Evolutionary conservation across 2,329 filamentous ascomycete species (phyloP), one percentile per base, ranked within the genome.

Genomic region (Conoideocrella luteorostrata): DNA sequence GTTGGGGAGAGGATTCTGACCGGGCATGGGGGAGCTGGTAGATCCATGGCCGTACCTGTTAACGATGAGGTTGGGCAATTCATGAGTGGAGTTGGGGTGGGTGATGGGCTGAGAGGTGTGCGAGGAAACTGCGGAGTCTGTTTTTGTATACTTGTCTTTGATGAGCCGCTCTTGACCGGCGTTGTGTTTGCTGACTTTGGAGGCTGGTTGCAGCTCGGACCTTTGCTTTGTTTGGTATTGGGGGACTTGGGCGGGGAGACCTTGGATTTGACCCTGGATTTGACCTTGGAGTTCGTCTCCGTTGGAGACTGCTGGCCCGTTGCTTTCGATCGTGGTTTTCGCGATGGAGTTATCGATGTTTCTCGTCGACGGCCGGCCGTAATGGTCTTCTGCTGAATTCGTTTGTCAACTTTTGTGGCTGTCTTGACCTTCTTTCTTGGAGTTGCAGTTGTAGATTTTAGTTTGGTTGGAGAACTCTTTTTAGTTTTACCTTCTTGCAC

Each of bases 401-500:
- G n/a, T 39, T 39, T 56, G 62, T 68, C 59, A 68, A 63, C 49
- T 26, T 48, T 58, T 48, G 32, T 49, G 48, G 45, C 56, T 43
- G 52, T 47, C 40, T 53, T 46, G 46, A 37, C 37, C 41, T 53
- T 53, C 45, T 56, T 59, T 23, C 33, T 52, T 21, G 57, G 55
- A 36, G 56, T 60, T 39, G 47, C 42, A 47, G 52, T 46, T 41
- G 52, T 23, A 41, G 48, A 54, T 32, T 51, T 52, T 22, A 47
- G 43, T 39, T 56, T 56, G 43, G 35, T 29, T 47, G 43, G 43
- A 50, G 50, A 54, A 46, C 28, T 47, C 44, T 58, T 61, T 45
- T 56, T 53, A 44, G 49, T 50, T 62, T 66, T 66, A 66, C 63
- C 64, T 65, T 63, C 57, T 48, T 42, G 43, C 18, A 12, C 29